Evolutionary conservation across 2,329 filamentous ascomycete species (phyloP), one percentile per base, ranked within the genome.

Genomic region (Plectosphaerella cucumerina): DNA sequence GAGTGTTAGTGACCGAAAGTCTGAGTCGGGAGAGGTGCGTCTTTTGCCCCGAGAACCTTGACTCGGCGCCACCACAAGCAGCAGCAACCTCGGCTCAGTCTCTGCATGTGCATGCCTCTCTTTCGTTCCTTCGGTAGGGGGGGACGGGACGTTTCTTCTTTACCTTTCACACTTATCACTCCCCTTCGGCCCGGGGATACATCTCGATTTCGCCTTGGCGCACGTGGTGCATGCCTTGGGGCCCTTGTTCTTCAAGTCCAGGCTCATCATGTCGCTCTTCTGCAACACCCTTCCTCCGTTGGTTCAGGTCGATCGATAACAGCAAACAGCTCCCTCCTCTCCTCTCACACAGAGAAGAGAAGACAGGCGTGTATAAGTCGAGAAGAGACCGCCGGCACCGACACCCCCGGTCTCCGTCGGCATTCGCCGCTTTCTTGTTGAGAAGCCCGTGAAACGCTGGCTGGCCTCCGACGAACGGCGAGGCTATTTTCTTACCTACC

Each of bases 161-260:
- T 57, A 78, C 75, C 76, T 70, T 54, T 79, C 75, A 56, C 76
- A 79, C 50, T 74, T 73, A 49, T 66, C 63, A 33, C 59, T 63
- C 6, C 62, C 66, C 14, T 62, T 60, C 10, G 70, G 69, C 3
- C 75, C 71, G 0, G 72, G 65, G 22, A 76, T 71, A 43, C 76
- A 79, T 57, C 75, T 67, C 26, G 74, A 70, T 59, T 79, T 79
- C n/a, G 76, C 76, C 56, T 72, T 76, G 52, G 76, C 76, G 58
- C 76, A 79, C 2, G 74, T 77, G 2, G 66, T 67, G 58, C 76
- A 79, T 42, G 76, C 76, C 56, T 73, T 72, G 4, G 76, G 75
- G 12, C 75, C 75, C 54, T 71, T 75, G 57, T 47, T 59, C 26
- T 43, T 55, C 18, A 37, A 26, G 18, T 50, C 53, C 12, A 37